Evolutionary conservation across 2,329 filamentous ascomycete genomes (phyloP).

Genomic region (Epichloe scottii): DNA sequence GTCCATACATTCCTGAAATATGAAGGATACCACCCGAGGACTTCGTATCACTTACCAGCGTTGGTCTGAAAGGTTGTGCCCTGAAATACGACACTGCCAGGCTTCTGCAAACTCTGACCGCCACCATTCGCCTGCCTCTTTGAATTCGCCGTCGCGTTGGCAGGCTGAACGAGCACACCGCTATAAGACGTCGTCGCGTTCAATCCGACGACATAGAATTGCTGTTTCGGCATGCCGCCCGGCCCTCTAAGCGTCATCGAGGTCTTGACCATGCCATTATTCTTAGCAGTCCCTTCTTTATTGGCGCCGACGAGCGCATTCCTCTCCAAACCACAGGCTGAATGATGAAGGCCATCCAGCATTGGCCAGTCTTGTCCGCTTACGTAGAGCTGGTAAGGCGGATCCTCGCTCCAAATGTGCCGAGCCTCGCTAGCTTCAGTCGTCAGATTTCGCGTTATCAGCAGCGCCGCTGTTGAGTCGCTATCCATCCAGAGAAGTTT

Average conservation of each 20-base stretch:
- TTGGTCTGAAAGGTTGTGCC: conserved; percentile 68
- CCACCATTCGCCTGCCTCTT: conserved; percentile 22
- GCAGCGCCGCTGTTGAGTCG: conserved; percentile 63
- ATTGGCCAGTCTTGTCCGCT: conserved; percentile 46
- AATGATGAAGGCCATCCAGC: conserved; percentile 60
- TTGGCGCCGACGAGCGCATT: conserved; percentile 51
- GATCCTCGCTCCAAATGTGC: conserved; percentile 35
- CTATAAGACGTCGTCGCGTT: conserved; percentile 59
- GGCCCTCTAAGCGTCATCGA: conserved; percentile 58
- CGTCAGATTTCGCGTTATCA: conserved; percentile 67
- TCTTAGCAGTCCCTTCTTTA: conserved; percentile 23
- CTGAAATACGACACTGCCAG: conserved; percentile 65
- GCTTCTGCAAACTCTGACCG: conserved; percentile 25
- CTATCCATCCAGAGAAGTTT: conserved; percentile 74
- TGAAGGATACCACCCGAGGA: background rate
- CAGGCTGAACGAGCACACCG: conserved; percentile 58
- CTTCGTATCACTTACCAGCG: conserved; percentile 41
- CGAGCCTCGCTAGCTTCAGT: conserved; percentile 40
- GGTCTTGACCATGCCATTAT: conserved; percentile 31
- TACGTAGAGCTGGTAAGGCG: conserved; percentile 69
- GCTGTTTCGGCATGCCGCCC: conserved; percentile 63
- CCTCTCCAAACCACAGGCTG: conserved; percentile 66
- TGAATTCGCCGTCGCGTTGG: conserved; percentile 32
- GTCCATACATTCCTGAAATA: background rate
- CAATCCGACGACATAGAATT: conserved; percentile 73